phyloP scores from a whole-genome alignment of 192 early-diverging fungal genomes.

The Thamnidium elegans region DNA sequence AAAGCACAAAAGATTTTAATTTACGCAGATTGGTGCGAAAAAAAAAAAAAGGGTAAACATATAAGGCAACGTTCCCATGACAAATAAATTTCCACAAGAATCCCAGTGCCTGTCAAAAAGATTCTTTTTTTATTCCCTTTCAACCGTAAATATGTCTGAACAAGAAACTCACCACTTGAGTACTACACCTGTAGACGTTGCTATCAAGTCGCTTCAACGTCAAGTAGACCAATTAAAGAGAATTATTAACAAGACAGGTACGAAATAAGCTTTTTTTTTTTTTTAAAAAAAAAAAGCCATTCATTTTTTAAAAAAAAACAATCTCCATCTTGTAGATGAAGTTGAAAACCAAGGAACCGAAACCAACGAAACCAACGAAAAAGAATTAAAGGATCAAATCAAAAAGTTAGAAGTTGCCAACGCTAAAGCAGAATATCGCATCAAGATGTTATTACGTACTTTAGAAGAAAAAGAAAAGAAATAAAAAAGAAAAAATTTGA shows the following conservation, averaged over 20 bases:
- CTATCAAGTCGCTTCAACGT: slow-evolving; percentile 18
- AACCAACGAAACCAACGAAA: not conserved
- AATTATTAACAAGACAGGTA: slow-evolving; percentile 1
- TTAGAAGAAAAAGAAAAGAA: slow-evolving; percentile 22
- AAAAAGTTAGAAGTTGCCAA: slow-evolving; percentile 8
- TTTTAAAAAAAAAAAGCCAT: not conserved
- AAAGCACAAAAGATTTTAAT: no score
- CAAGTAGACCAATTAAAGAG: slow-evolving; percentile 23
- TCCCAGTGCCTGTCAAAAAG: no score
- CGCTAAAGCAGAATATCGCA: slow-evolving; percentile 27
- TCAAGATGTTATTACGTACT: slow-evolving; percentile 20
- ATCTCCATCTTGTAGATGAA: not conserved
- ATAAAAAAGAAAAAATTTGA: not conserved
- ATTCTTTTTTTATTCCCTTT: no score
- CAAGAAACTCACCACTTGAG: not conserved
- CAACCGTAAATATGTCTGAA: no score
- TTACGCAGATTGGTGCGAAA: no score
- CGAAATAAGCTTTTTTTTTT: not conserved
- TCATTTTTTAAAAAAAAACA: not conserved
- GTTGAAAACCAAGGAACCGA: not conserved
- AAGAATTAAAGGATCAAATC: slow-evolving; percentile 12
- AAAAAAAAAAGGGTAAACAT: no score
- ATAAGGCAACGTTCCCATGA: no score
- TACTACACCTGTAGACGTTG: slow-evolving; percentile 19
- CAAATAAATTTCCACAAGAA: no score